phyloP scores from a whole-genome alignment of 768 basidiomycete genomes.

The Lentinula edodes region DNA sequence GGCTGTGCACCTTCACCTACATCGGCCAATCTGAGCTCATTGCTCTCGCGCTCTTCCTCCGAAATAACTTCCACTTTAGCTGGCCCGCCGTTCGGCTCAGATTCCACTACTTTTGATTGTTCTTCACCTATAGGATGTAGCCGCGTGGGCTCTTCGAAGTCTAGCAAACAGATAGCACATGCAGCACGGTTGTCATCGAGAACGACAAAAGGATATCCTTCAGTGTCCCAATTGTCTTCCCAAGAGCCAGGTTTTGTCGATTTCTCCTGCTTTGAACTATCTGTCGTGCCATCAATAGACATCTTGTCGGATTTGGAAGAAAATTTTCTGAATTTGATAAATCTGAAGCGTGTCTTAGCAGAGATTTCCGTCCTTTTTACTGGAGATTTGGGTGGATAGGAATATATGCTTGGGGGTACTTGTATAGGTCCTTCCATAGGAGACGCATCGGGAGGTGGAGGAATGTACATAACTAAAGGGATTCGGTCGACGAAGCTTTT shows the following conservation, averaged over 20 bases:
- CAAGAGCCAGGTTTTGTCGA: slow-evolving; percentile 42
- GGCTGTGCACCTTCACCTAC: slow-evolving; percentile 76
- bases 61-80: slow-evolving; percentile 26
- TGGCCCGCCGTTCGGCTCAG: slow-evolving; percentile 11
- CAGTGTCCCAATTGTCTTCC: slow-evolving; percentile 76
- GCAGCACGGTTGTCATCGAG: slow-evolving; percentile 79
- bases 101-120: slow-evolving; percentile 4
- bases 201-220: slow-evolving; percentile 75
- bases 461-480: slow-evolving; percentile 82
- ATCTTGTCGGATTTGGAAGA: slow-evolving; percentile 18
- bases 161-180: slow-evolving; percentile 81
- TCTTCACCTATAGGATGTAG: slow-evolving; percentile 18
- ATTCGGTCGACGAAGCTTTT: slow-evolving; percentile 71
- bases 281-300: neutral
- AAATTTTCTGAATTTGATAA: slow-evolving; percentile 30
- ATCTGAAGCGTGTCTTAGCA: slow-evolving; percentile 47
- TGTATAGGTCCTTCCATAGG: slow-evolving; percentile 25
- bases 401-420: slow-evolving; percentile 45
- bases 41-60: slow-evolving; percentile 32
- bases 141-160: slow-evolving; percentile 70
- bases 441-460: slow-evolving; percentile 57
- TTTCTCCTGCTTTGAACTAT: slow-evolving; percentile 6
- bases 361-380: slow-evolving; percentile 12
- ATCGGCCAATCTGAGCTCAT: slow-evolving; percentile 52
- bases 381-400: slow-evolving; percentile 55